Conservation (phyloP, 345 rosid genomes). For the Kandelia obovata region DNA sequence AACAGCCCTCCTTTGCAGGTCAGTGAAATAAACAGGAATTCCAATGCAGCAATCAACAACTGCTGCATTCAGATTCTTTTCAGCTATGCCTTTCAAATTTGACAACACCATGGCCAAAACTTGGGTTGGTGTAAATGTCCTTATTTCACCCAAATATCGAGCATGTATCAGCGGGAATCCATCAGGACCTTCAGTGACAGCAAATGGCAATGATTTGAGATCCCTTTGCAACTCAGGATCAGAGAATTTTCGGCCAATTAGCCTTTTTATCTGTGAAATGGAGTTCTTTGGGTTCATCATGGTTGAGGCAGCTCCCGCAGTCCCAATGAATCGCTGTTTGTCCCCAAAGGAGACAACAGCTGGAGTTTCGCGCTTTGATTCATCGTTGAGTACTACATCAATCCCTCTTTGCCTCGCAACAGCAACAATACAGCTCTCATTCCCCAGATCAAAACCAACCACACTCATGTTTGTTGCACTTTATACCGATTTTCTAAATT, state of each 20-base stretch:
- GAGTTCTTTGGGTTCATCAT: slow-evolving; percentile 94
- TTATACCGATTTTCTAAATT: slow-evolving; percentile 9
- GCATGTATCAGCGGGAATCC: slow-evolving; percentile 89
- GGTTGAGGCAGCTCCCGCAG: slow-evolving; percentile 95
- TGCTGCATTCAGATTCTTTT: slow-evolving; percentile 78
- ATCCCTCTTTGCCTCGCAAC: slow-evolving; percentile 99
- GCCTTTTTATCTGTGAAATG: slow-evolving; percentile 82
- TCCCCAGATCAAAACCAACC: slow-evolving; percentile 96
- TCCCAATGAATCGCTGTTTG: slow-evolving; percentile 91
- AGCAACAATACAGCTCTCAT: slow-evolving; percentile 92
- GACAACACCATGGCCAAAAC: slow-evolving; percentile 86
- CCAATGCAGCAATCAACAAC: slow-evolving; percentile 96
- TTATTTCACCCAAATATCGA: slow-evolving; percentile 71
- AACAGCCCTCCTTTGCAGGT: slow-evolving; percentile 89
- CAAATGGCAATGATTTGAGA: slow-evolving; percentile 65
- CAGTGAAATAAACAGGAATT: slow-evolving; percentile 88
- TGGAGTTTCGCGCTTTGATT: slow-evolving; percentile 97
- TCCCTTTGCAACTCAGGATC: slow-evolving; percentile 94
- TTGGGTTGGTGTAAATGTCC: slow-evolving; percentile 88
- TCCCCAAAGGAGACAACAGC: slow-evolving; percentile 94
- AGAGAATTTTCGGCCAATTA: slow-evolving; percentile 74
- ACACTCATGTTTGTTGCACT: slow-evolving; percentile 66
- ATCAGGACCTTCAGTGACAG: slow-evolving; percentile 76
- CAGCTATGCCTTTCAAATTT: slow-evolving; percentile 74
- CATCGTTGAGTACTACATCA: slow-evolving; percentile 96